Base-by-base conservation (phyloP, 345 rosid species). In the Garcia nutans region DNA sequence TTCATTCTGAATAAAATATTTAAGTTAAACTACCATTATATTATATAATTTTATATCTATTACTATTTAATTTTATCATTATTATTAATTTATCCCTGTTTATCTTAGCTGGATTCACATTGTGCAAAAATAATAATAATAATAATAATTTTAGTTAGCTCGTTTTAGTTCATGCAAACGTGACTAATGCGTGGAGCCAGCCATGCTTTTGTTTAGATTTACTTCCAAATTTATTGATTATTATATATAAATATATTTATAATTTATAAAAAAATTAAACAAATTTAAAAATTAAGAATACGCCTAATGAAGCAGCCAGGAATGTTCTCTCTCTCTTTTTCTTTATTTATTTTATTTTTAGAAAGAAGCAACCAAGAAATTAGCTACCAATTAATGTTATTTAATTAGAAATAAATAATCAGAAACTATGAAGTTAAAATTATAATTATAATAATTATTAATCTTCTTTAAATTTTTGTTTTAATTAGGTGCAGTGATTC, bases 21-120 rank as follows among this genome's bases (percentile, higher is more conserved):
- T n/a, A n/a, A n/a, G n/a, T n/a, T n/a, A n/a, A n/a, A n/a, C n/a
- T n/a, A n/a, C n/a, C n/a, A n/a, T n/a, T n/a, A n/a, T n/a, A n/a
- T n/a, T n/a, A n/a, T n/a, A n/a, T n/a, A n/a, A n/a, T n/a, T n/a
- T n/a, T n/a, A n/a, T n/a, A n/a, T n/a, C n/a, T n/a, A n/a, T n/a
- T n/a, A n/a, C n/a, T n/a, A n/a, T n/a, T n/a, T n/a, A n/a, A n/a
- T n/a, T n/a, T n/a, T n/a, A n/a, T n/a, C n/a, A n/a, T n/a, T n/a
- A n/a, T n/a, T n/a, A n/a, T n/a, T n/a, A n/a, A n/a, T n/a, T n/a
- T n/a, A n/a, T 26, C 19, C 10, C 2, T 44, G 6, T n/a, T 19
- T 44, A 44, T 26, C 70, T 42, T 66, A 66, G 70, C 50, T 66
- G 70, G 47, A 42, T 66, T 24, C 52, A 44, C 70, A 66, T 19